Conservation (phyloP, 768 basidiomycete species). For the Macrolepiota dolichaula region DNA sequence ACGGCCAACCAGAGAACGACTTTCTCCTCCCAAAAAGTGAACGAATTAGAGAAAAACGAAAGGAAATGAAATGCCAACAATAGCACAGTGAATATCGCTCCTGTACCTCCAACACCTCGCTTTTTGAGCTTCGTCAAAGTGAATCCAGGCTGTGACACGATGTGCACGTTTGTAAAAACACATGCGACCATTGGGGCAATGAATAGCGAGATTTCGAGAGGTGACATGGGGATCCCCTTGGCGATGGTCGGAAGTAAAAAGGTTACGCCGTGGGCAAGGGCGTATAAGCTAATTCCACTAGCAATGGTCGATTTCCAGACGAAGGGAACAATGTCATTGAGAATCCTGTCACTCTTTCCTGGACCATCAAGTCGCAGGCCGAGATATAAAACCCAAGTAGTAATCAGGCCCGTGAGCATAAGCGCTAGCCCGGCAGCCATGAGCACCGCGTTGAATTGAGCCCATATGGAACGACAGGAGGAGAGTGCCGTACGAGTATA, state of each 20-base stretch:
- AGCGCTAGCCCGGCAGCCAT: slow-evolving; percentile 73
- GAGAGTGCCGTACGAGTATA: slow-evolving; percentile 63
- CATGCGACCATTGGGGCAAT: slow-evolving; percentile 3
- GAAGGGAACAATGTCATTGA: background rate
- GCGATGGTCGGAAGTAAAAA: background rate
- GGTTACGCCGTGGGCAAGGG: background rate
- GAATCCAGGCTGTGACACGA: background rate
- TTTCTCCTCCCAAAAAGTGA: slow-evolving; percentile 92
- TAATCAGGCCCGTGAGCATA: slow-evolving; percentile 52
- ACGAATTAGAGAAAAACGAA: slow-evolving; percentile 90
- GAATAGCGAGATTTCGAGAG: background rate
- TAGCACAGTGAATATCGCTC: slow-evolving; percentile 40
- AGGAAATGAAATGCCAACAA: slow-evolving; percentile 66
- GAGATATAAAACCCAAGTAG: slow-evolving; percentile 52
- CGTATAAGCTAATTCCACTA: background rate
- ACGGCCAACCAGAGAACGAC: slow-evolving; percentile 71
- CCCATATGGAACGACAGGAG: slow-evolving; percentile 87
- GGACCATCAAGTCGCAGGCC: slow-evolving; percentile 28
- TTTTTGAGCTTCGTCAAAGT: background rate
- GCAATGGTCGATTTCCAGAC: background rate
- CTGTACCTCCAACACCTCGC: slow-evolving; percentile 33
- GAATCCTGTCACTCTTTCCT: background rate
- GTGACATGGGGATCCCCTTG: background rate
- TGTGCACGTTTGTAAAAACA: background rate
- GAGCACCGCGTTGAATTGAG: slow-evolving; percentile 80